Conservation (phyloP, 2,329 filamentous ascomycete genomes). For the Orbilia ellipsospora region DNA sequence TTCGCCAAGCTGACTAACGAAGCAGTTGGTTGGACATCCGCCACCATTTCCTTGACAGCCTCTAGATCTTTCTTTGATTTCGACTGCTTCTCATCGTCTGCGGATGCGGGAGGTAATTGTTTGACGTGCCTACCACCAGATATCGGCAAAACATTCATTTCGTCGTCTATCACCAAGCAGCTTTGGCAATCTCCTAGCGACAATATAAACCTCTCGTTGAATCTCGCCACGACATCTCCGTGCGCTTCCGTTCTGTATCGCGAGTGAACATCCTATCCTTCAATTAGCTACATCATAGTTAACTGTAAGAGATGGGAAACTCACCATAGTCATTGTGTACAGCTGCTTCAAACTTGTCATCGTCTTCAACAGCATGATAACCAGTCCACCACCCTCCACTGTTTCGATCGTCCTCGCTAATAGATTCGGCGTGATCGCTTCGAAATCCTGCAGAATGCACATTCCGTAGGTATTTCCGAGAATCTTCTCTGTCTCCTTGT, state of each 20-base stretch:
- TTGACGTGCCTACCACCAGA: constrained; percentile 93
- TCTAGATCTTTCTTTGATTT: constrained; percentile 80
- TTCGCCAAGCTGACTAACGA: constrained; percentile 84
- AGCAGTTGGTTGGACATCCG: constrained; percentile 86
- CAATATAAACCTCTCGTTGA: constrained; percentile 97
- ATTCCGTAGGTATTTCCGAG: constrained; percentile 97
- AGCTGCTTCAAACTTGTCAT: constrained; percentile 98
- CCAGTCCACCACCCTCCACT: constrained; percentile 93
- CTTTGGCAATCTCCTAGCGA: constrained; percentile 95
- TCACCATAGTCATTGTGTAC: constrained; percentile 87
- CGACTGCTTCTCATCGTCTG: constrained; percentile 75
- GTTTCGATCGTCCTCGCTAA: constrained; percentile 95
- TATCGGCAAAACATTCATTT: constrained; percentile 95
- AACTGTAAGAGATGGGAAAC: not conserved
- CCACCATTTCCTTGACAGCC: constrained; percentile 85
- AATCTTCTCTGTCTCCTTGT: constrained; percentile 99
- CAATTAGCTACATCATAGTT: constrained; percentile 11
- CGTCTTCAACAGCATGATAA: constrained; percentile 89
- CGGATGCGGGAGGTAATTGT: constrained; percentile 78
- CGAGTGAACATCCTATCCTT: constrained; percentile 81
- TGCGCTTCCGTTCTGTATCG: constrained; percentile 97
- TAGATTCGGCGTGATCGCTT: constrained; percentile 96
- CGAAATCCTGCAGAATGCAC: constrained; percentile 98
- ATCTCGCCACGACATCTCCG: constrained; percentile 90
- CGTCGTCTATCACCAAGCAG: constrained; percentile 95